Conservation (phyloP, 805 yeast species). For the Ogataea paraovalis region DNA sequence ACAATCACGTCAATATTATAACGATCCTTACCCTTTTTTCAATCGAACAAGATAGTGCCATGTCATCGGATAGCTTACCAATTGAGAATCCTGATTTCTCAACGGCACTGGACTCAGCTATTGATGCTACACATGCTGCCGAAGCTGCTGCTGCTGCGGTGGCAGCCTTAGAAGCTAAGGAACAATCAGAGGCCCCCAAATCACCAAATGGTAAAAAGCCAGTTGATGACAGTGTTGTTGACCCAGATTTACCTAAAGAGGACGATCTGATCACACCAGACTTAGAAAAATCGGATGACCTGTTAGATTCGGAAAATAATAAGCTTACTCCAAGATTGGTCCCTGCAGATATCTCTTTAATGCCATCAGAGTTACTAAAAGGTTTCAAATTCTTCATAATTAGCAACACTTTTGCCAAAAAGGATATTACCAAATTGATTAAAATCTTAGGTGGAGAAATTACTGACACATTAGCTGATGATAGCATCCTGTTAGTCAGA, state of each 20-base stretch:
- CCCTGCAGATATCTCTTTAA: background rate
- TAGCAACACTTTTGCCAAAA: slow-evolving; percentile 11
- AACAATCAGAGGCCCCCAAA: background rate
- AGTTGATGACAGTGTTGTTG: background rate
- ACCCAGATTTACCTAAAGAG: background rate
- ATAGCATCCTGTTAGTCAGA: slow-evolving; percentile 17
- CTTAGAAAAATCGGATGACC: background rate
- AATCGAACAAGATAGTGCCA: background rate
- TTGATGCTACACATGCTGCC: slow-evolving; percentile 7
- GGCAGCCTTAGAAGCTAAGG: slow-evolving; percentile 6
- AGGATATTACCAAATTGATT: slow-evolving; percentile 17
- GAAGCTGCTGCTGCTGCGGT: slow-evolving; percentile 9
- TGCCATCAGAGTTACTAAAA: background rate
- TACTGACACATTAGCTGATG: slow-evolving; percentile 4
- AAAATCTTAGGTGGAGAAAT: slow-evolving; percentile 23
- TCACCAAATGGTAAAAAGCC: background rate
- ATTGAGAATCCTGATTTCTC: slow-evolving; percentile 7
- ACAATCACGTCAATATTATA: background rate
- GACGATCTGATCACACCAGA: background rate
- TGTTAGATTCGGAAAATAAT: background rate
- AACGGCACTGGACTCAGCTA: slow-evolving; percentile 5
- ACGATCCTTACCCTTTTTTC: background rate
- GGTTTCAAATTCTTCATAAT: slow-evolving; percentile 14
- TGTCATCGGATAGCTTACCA: background rate
- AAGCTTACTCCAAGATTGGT: background rate